Evolutionary conservation across 352 stramenopile genomes (phyloP).

Genomic region (Plasmopara muralis): DNA sequence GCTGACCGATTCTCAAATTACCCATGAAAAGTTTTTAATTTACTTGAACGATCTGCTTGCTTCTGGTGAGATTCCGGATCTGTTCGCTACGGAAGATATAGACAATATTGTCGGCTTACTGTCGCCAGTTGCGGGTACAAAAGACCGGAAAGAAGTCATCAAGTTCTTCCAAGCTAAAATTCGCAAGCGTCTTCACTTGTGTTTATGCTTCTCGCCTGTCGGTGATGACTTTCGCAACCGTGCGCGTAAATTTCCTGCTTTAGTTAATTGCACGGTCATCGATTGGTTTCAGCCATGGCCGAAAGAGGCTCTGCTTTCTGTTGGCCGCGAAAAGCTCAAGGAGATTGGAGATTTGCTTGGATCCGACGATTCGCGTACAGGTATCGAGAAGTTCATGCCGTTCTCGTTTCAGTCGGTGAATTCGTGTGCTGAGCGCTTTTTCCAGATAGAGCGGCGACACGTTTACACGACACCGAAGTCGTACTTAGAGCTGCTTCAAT

Average conservation of each 20-base stretch:
- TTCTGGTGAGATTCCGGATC: slow-evolving; percentile 90
- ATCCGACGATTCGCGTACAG: slow-evolving; percentile 60
- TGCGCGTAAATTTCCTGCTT: slow-evolving; percentile 91
- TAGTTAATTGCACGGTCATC: slow-evolving; percentile 95
- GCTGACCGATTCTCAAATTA: slow-evolving; percentile 94
- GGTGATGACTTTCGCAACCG: slow-evolving; percentile 93
- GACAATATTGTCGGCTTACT: slow-evolving; percentile 90
- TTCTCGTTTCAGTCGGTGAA: slow-evolving; percentile 94
- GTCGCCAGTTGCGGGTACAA: slow-evolving; percentile 60
- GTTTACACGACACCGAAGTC: slow-evolving; percentile 95
- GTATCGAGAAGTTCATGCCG: slow-evolving; percentile 94
- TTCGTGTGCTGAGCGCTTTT: slow-evolving; percentile 86
- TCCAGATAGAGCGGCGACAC: slow-evolving; percentile 83
- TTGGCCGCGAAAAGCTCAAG: slow-evolving; percentile 85
- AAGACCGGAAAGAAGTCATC: slow-evolving; percentile 90
- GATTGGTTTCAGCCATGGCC: slow-evolving; percentile 94
- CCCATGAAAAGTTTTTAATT: slow-evolving; percentile 95
- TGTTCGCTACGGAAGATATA: slow-evolving; percentile 92
- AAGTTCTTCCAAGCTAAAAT: slow-evolving; percentile 94
- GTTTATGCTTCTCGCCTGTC: slow-evolving; percentile 92
- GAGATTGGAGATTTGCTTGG: slow-evolving; percentile 82
- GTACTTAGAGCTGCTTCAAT: slow-evolving; percentile 91
- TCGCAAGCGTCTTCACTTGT: slow-evolving; percentile 92
- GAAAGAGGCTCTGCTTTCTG: slow-evolving; percentile 88
- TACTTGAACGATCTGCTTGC: slow-evolving; percentile 94